Evolutionary conservation across 1,139 yeast genomes (phyloP).

Genomic region (Pichia sp.): DNA sequence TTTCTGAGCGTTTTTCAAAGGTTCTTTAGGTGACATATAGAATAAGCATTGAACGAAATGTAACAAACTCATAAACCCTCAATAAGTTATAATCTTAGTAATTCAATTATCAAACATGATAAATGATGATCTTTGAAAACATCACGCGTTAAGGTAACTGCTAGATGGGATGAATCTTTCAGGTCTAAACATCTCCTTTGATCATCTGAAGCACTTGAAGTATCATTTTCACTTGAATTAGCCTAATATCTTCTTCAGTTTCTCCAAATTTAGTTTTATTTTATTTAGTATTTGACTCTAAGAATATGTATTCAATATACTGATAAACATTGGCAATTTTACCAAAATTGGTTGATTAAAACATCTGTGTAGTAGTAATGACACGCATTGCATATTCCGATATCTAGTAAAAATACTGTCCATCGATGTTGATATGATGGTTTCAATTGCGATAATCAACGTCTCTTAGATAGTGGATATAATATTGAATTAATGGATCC

Average conservation of each 20-base stretch:
- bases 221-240: not conserved
- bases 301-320: constrained; percentile 43
- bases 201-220: not conserved
- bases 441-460: constrained; percentile 39
- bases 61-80: constrained; percentile 63
- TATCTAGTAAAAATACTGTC: constrained; percentile 71
- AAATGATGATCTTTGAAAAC: constrained; percentile 67
- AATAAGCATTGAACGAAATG: constrained; percentile 40
- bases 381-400: constrained; percentile 73
- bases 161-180: constrained; percentile 31
- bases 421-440: constrained; percentile 63
- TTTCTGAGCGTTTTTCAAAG: constrained; percentile 41
- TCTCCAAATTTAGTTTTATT: not conserved
- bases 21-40: constrained; percentile 43
- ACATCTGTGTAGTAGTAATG: constrained; percentile 45
- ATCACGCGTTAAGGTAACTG: constrained; percentile 69
- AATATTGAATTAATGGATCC: not conserved
- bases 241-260: constrained; percentile 1
- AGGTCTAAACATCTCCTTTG: constrained; percentile 13
- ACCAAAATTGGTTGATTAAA: constrained; percentile 80
- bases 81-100: constrained; percentile 63
- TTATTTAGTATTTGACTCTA: constrained; percentile 5
- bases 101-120: constrained; percentile 46
- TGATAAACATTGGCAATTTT: constrained; percentile 76
- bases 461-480: constrained; percentile 3